Conservation (phyloP, 139 green algal species). For the Bryopsis sp. region DNA sequence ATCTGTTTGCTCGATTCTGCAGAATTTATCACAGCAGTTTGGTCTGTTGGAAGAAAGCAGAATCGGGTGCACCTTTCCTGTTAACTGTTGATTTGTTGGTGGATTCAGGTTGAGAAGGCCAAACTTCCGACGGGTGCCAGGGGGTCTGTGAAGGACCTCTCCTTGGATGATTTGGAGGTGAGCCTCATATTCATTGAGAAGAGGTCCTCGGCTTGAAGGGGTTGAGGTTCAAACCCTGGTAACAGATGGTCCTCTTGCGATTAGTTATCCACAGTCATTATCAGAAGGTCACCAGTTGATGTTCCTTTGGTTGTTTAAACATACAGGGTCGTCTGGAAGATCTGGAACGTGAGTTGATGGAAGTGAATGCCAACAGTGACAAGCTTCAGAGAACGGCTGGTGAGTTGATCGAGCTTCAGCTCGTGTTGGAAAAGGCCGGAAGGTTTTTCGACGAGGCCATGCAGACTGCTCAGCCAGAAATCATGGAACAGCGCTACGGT, state of each 20-base stretch:
- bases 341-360: conserved; percentile 78
- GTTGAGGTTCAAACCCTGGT: no score
- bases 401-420: conserved; percentile 89
- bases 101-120: conserved; percentile 65
- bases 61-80: no score
- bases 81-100: no score
- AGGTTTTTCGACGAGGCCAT: conserved; percentile 80
- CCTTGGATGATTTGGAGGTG: conserved; percentile 77
- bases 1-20: conserved; percentile 1
- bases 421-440: conserved; percentile 89
- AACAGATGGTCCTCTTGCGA: no score
- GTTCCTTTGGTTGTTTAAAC: no score
- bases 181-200: no score
- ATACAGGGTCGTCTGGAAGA: conserved; percentile 74
- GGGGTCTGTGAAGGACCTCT: conserved; percentile 27
- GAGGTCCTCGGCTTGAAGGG: no score
- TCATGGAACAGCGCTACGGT: no score
- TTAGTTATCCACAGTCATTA: no score
- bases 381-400: conserved; percentile 55
- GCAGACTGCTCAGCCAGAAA: neutral
- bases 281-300: neutral
- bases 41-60: neutral
- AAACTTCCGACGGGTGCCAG: conserved; percentile 33
- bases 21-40: no score
- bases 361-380: conserved; percentile 87